Percentiles rank a stretch among this genome's conserved stretches.
Evolutionary conservation across 768 basidiomycete species (phyloP).

Genomic region (Cyclocybe cylindracea): DNA sequence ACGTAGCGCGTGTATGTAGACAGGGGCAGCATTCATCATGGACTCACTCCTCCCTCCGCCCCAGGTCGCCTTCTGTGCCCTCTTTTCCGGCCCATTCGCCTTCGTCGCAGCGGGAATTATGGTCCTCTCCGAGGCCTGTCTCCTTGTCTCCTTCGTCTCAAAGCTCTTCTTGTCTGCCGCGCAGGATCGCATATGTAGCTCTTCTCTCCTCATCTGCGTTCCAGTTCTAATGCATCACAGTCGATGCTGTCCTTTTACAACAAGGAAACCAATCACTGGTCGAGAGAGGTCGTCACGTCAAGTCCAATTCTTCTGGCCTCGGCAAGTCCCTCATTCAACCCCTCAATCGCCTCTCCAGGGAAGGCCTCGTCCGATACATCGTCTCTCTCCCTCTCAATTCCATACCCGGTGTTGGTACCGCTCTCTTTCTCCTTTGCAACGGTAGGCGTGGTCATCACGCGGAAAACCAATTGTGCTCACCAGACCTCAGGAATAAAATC

Average conservation of each 20-base stretch:
- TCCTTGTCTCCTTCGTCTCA: constrained; percentile 34
- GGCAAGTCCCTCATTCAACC: constrained; percentile 52
- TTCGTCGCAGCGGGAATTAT: constrained; percentile 51
- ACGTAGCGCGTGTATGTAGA: constrained; percentile 17
- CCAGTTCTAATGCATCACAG: constrained; percentile 15
- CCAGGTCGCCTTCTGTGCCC: constrained; percentile 61
- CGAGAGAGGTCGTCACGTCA: constrained; percentile 29
- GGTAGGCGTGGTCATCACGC: constrained; percentile 25
- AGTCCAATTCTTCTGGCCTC: constrained; percentile 32
- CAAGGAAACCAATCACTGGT: constrained; percentile 34
- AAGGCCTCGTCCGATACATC: constrained; percentile 56
- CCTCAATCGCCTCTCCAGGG: constrained; percentile 42
- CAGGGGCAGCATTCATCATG: constrained; percentile 7
- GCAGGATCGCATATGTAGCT: constrained; percentile 41
- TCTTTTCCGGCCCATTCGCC: constrained; percentile 66
- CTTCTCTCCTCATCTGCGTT: not conserved
- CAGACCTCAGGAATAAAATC: constrained; percentile 33
- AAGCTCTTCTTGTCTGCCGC: constrained; percentile 33
- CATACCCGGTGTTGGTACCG: constrained; percentile 66
- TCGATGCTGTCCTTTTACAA: constrained; percentile 37
- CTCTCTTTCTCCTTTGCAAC: constrained; percentile 58
- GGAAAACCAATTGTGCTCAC: not conserved
- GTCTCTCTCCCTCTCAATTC: constrained; percentile 68
- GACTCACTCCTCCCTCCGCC: constrained; percentile 30
- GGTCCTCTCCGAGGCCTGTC: constrained; percentile 45